Evolutionary conservation across 2,329 filamentous ascomycete species (phyloP), one percentile per base, ranked within the genome.

Genomic region (Didymella segeticola): DNA sequence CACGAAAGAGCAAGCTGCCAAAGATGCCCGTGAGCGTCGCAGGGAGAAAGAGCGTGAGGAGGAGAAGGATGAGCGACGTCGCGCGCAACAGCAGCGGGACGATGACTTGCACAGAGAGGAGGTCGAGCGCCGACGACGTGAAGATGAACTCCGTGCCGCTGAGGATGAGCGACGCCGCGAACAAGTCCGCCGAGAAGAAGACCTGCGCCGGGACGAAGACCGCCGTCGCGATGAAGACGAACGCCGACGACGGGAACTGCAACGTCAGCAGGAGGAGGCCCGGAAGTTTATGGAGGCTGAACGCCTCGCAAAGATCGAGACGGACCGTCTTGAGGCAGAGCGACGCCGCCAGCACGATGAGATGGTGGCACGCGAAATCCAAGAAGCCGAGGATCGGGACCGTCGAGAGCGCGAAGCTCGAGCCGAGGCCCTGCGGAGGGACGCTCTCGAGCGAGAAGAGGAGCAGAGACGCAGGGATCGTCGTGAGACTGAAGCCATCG

Each of bases 1-100:
- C 43, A 85, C 83, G 0, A 75, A 84, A 39, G 82, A 85, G 64
- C 82, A 86, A 68, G 75, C 73, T 29, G 76, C 79, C 25, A 81
- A 79, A 47, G 82, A 83, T 47, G 64, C 71, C 25, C 72, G 72
- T 25, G 72, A 76, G 43, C 68, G 63, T 15, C 66, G 66, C 5
- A 72, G 66, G 20, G 54, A 62, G 30, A 57, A 64, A 23, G 56
- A 54, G 12, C 57, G 57, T 17, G 62, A 67, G 20, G 68, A 70
- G 3, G 66, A 67, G 17, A 65, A 69, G 17, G 68, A 72, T 7
- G 64, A 66, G 10, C 64, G 61, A 25, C 57, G 60, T 7, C 64
- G 56, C 20, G 68, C 71, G 31, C 60, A 63, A 41, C 57, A 61
- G 38, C 51, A 51, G 14, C 57, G 47, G 15, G 59, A 64, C 11